Conservation (phyloP, 192 early-diverging fungal species). For the Linnemannia zychae region DNA sequence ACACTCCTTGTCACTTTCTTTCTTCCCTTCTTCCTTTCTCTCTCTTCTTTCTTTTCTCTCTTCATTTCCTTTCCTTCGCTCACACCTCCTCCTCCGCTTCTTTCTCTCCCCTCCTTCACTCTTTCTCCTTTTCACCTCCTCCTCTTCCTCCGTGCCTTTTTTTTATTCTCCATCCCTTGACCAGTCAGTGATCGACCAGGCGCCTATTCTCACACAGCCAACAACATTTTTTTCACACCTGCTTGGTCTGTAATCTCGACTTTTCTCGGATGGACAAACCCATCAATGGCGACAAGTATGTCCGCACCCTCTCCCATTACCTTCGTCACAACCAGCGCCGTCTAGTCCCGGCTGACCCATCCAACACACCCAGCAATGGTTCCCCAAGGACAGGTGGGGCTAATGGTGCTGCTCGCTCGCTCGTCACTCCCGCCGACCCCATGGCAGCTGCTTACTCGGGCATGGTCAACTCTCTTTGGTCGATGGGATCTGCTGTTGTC, state of each 20-base stretch:
- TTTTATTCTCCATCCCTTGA: background rate
- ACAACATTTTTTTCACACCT: background rate
- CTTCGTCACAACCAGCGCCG: conserved; percentile 64
- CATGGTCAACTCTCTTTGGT: conserved; percentile 61
- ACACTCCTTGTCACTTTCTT: background rate
- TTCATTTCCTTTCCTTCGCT: background rate
- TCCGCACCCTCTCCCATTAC: conserved; percentile 69
- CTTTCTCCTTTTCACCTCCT: background rate
- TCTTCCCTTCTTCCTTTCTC: background rate
- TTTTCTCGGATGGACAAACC: conserved; percentile 48
- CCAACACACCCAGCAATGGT: conserved; percentile 20
- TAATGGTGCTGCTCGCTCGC: conserved; percentile 27
- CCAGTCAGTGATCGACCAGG: background rate
- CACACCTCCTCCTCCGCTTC: background rate
- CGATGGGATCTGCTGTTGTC: conserved; percentile 51
- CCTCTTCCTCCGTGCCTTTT: background rate
- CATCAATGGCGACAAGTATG: conserved; percentile 65
- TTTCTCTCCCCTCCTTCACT: background rate
- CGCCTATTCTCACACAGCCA: background rate
- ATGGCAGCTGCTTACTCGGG: conserved; percentile 56
- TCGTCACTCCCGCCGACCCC: conserved; percentile 48
- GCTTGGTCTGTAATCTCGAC: background rate
- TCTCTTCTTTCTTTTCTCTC: background rate
- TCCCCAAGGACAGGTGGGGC: conserved; percentile 25
- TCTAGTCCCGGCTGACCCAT: conserved; percentile 31